Conservation (phyloP, 805 yeast genomes). For the Nakazawaea wickerhamii region DNA sequence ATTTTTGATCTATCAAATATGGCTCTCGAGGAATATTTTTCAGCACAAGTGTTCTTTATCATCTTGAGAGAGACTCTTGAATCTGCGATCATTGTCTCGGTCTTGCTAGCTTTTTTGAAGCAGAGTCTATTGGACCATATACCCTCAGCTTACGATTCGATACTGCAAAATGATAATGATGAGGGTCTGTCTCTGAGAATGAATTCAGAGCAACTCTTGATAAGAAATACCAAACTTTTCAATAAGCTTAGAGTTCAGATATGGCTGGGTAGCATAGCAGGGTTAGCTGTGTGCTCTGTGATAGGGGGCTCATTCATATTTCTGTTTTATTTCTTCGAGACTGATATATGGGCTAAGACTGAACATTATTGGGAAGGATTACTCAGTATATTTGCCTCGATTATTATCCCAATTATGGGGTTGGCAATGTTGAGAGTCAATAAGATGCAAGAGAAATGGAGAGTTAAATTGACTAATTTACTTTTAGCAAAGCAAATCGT, state of each 20-base stretch:
- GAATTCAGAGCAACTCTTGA: background rate
- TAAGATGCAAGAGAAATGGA: slow-evolving; percentile 42
- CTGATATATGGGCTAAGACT: slow-evolving; percentile 38
- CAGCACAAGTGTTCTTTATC: slow-evolving; percentile 40
- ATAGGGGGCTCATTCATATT: slow-evolving; percentile 35
- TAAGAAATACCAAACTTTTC: slow-evolving; percentile 1
- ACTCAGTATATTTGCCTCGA: slow-evolving; percentile 38
- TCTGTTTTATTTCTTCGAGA: slow-evolving; percentile 36
- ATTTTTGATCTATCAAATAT: background rate
- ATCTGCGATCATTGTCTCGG: slow-evolving; percentile 43
- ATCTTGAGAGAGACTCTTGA: slow-evolving; percentile 42
- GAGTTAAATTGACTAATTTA: slow-evolving; percentile 27
- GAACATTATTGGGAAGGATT: slow-evolving; percentile 46
- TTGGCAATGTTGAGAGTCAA: slow-evolving; percentile 37
- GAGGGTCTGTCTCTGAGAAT: background rate
- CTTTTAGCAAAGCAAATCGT: slow-evolving; percentile 10
- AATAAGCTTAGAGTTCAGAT: slow-evolving; percentile 30
- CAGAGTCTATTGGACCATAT: slow-evolving; percentile 20
- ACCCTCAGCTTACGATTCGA: background rate
- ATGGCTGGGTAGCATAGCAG: slow-evolving; percentile 39
- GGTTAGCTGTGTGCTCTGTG: slow-evolving; percentile 32
- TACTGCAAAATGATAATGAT: background rate
- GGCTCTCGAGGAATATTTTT: slow-evolving; percentile 27
- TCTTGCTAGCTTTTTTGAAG: slow-evolving; percentile 38
- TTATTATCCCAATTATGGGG: slow-evolving; percentile 42